A percentile compares a stretch with the other conserved stretches of the same genome.
These are phyloP conservation scores for Penicillium pancosmium DNA, from an alignment of 495 filamentous ascomycete species.

Conservation along the genomic window DNA sequence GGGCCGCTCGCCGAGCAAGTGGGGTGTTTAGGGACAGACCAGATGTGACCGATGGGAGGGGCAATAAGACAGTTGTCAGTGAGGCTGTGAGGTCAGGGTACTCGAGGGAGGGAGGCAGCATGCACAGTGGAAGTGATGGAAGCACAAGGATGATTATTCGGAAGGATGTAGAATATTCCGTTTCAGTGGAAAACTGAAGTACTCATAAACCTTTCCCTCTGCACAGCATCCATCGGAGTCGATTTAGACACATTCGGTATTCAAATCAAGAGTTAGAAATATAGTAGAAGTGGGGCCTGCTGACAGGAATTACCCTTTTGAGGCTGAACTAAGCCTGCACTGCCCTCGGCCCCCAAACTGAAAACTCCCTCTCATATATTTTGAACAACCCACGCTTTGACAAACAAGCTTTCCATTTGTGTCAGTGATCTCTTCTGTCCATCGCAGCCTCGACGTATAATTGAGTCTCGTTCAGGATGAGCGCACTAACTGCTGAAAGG, in stretches of 20 bases:
- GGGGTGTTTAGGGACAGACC: background rate
- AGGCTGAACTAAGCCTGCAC: background rate
- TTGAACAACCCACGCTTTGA: background rate
- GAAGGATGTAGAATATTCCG: background rate
- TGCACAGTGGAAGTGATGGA: background rate
- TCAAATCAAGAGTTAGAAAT: background rate
- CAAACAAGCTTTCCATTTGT: background rate
- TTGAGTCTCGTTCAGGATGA: background rate
- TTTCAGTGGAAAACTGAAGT: background rate
- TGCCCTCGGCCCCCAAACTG: background rate
- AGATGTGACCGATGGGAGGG: background rate
- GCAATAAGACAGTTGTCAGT: background rate
- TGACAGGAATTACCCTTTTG: slow-evolving; percentile 1
- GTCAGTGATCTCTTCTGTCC: background rate
- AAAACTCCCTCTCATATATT: background rate
- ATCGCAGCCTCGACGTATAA: background rate
- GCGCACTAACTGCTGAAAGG: background rate
- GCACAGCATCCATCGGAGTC: too few species aligned
- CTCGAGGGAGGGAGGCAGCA: background rate
- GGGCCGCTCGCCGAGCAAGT: background rate
- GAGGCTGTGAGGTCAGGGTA: background rate
- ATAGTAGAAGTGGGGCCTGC: background rate
- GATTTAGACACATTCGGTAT: too few species aligned
- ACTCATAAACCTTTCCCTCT: too few species aligned
- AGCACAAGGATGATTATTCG: background rate